Conservation (phyloP, 805 yeast genomes). For the Pichia sporocuriosa region DNA sequence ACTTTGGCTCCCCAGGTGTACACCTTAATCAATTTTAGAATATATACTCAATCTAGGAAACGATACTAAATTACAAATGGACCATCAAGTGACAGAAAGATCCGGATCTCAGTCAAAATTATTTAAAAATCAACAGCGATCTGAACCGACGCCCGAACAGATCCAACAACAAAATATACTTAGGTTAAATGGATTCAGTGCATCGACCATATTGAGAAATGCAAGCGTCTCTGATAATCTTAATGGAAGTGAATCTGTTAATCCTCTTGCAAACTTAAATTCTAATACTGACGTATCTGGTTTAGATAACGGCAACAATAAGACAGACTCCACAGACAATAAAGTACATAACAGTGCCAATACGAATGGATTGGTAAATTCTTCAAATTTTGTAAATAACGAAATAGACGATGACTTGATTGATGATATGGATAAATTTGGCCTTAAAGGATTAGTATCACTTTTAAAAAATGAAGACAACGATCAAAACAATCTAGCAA, state of each 20-base stretch:
- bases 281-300: no score
- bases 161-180: slow-evolving; percentile 15
- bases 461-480: slow-evolving; percentile 55
- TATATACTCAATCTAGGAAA: neutral
- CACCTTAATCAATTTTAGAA: no score
- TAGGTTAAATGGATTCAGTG: slow-evolving; percentile 12
- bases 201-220: slow-evolving; percentile 9
- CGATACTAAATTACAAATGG: neutral
- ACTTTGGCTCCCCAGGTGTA: no score
- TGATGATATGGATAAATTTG: slow-evolving; percentile 53
- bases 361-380: neutral
- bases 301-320: no score
- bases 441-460: slow-evolving; percentile 56
- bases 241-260: neutral
- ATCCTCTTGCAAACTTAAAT: no score
- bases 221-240: neutral
- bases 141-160: slow-evolving; percentile 14
- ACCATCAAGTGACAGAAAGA: slow-evolving; percentile 5
- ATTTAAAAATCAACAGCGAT: slow-evolving; percentile 20
- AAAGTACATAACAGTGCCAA: neutral
- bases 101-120: slow-evolving; percentile 9
- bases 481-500: slow-evolving; percentile 59
- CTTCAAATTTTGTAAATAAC: slow-evolving; percentile 11
- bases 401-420: slow-evolving; percentile 2
- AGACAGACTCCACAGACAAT: neutral